Conservation (phyloP, 2,329 filamentous ascomycete species). For the Botryotinia narcissicola region DNA sequence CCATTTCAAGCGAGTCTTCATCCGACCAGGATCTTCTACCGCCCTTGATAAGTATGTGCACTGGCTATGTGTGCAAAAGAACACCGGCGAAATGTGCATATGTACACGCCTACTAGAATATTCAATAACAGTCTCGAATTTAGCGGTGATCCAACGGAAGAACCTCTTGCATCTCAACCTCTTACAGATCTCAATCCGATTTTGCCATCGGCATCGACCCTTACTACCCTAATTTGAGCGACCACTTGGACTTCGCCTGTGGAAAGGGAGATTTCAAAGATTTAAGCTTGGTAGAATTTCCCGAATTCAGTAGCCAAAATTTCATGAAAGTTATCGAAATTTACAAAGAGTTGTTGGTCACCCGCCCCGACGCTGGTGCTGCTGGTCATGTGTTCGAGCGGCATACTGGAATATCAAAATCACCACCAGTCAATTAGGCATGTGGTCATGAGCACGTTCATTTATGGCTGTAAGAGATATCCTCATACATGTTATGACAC, state of each 20-base stretch:
- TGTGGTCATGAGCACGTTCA: not conserved
- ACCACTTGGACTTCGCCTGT: conserved; percentile 3
- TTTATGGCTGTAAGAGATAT: conserved; percentile 1
- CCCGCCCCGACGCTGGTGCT: not conserved
- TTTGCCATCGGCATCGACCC: not conserved
- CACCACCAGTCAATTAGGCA: not conserved
- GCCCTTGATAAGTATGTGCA: not conserved
- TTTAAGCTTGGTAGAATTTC: not conserved
- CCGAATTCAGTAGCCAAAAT: not conserved
- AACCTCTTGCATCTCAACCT: not conserved
- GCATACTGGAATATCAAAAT: not conserved
- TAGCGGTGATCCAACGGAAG: not conserved
- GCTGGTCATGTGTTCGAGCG: not conserved
- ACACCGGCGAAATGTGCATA: not conserved
- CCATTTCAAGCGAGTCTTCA: not conserved
- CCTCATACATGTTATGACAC: not conserved
- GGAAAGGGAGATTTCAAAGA: not conserved
- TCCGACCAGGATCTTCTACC: not conserved
- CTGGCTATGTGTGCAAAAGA: not conserved
- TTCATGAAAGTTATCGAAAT: not conserved
- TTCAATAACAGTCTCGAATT: not conserved
- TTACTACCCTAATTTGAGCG: not conserved
- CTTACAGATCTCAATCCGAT: not conserved
- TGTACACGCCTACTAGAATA: not conserved
- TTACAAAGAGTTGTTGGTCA: not conserved